Conservation (phyloP, 805 yeast species). For the Dipodascus albidus region DNA sequence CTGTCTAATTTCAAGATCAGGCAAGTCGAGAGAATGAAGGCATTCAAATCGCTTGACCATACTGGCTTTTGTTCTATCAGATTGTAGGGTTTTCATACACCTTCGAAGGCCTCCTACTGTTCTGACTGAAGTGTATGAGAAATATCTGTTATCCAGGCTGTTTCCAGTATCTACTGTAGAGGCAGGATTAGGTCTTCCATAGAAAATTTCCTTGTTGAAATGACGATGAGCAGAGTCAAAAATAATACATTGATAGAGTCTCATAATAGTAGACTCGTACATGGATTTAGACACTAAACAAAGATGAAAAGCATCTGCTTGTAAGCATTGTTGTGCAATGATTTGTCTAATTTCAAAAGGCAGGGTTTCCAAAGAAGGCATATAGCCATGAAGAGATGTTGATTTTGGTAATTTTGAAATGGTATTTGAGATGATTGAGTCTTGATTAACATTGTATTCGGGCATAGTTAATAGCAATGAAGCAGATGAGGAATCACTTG, state of each 20-base stretch:
- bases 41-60: slow-evolving; percentile 18
- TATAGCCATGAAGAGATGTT: no score
- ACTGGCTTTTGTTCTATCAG: slow-evolving; percentile 14
- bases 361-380: slow-evolving; percentile 9
- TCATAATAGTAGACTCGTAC: slow-evolving; percentile 15
- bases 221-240: slow-evolving; percentile 23
- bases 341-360: slow-evolving; percentile 20
- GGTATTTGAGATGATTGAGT: no score
- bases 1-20: slow-evolving; percentile 18
- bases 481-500: background rate
- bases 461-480: background rate
- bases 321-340: slow-evolving; percentile 20
- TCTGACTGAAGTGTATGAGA: slow-evolving; percentile 18
- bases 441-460: background rate
- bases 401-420: no score
- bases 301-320: slow-evolving; percentile 24
- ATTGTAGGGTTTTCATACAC: slow-evolving; percentile 18
- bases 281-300: slow-evolving; percentile 18
- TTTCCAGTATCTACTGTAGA: background rate
- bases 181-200: slow-evolving; percentile 3
- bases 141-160: slow-evolving; percentile 1
- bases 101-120: slow-evolving; percentile 24
- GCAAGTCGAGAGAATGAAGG: slow-evolving; percentile 14
- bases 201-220: slow-evolving; percentile 12
- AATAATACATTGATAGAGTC: slow-evolving; percentile 21